These are phyloP conservation scores for Rhynchospora pubera DNA, from an alignment of 176 grass and related monocot genomes.

Conservation along the genomic window DNA sequence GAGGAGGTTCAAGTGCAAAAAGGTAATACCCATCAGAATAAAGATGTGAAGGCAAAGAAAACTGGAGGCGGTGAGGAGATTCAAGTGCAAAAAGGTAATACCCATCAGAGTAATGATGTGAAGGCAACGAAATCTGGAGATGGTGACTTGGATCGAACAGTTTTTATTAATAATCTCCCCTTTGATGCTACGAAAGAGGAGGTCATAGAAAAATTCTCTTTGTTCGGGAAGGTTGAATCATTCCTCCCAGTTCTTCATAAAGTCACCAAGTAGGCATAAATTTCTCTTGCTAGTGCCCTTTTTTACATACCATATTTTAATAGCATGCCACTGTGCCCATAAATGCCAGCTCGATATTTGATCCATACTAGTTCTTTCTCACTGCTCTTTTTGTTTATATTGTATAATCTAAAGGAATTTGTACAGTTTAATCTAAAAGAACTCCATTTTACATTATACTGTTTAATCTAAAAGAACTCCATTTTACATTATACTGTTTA, in stretches of 20 bases:
- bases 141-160: conserved; percentile 49
- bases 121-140: no score
- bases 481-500: no score
- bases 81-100: no score
- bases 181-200: conserved; percentile 72
- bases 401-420: neutral
- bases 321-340: neutral
- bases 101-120: no score
- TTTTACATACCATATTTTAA: neutral
- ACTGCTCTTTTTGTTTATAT: neutral
- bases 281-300: neutral
- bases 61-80: no score
- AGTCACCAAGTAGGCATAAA: conserved; percentile 70
- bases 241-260: conserved; percentile 85
- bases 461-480: no score
- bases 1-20: no score
- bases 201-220: conserved; percentile 60
- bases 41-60: no score
- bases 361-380: neutral
- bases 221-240: conserved; percentile 82
- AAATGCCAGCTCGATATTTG: neutral
- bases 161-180: conserved; percentile 97
- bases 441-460: no score
- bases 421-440: no score
- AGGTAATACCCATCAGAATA: no score